Evolutionary conservation across 2,329 filamentous ascomycete genomes (phyloP).

Genomic region (Arthrocladium fulminans): DNA sequence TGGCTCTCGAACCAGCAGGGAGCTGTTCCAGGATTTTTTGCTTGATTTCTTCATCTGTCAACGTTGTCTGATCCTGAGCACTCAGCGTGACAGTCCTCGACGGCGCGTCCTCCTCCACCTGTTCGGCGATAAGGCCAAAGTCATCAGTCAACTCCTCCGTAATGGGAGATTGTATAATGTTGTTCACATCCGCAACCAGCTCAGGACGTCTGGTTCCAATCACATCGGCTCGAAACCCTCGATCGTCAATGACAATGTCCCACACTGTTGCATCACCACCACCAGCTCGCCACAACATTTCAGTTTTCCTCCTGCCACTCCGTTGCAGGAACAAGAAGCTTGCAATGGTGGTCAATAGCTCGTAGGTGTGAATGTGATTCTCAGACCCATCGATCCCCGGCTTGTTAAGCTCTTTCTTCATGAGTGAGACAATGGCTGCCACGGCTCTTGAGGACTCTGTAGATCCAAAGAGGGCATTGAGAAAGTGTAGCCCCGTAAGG

Average conservation of each 20-base stretch:
- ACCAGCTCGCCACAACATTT: slow-evolving; percentile 31
- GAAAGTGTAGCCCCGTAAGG: slow-evolving; percentile 36
- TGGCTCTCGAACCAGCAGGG: slow-evolving; percentile 34
- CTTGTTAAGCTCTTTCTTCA: slow-evolving; percentile 36
- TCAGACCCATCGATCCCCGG: slow-evolving; percentile 26
- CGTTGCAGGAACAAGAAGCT: slow-evolving; percentile 40
- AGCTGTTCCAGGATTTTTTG: slow-evolving; percentile 41
- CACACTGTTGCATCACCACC: slow-evolving; percentile 35
- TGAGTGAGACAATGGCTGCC: slow-evolving; percentile 39
- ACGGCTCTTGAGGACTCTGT: slow-evolving; percentile 42
- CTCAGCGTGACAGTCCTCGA: slow-evolving; percentile 23
- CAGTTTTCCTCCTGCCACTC: slow-evolving; percentile 38
- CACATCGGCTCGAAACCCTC: slow-evolving; percentile 38
- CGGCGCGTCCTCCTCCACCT: slow-evolving; percentile 27
- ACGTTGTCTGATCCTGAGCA: slow-evolving; percentile 29
- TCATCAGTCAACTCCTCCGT: slow-evolving; percentile 46
- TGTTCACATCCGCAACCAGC: slow-evolving; percentile 18
- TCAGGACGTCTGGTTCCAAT: slow-evolving; percentile 29
- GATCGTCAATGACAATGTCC: slow-evolving; percentile 42
- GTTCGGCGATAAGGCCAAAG: slow-evolving; percentile 33
- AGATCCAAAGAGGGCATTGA: slow-evolving; percentile 41
- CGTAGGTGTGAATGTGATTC: slow-evolving; percentile 36
- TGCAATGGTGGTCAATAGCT: slow-evolving; percentile 36
- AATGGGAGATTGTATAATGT: slow-evolving; percentile 23
- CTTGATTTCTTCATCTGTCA: slow-evolving; percentile 38